Percentiles rank a stretch among this genome's conserved stretches.
These are phyloP conservation scores for Corylus heterophylla DNA, from an alignment of 306 rosid species.

Conservation along the genomic window DNA sequence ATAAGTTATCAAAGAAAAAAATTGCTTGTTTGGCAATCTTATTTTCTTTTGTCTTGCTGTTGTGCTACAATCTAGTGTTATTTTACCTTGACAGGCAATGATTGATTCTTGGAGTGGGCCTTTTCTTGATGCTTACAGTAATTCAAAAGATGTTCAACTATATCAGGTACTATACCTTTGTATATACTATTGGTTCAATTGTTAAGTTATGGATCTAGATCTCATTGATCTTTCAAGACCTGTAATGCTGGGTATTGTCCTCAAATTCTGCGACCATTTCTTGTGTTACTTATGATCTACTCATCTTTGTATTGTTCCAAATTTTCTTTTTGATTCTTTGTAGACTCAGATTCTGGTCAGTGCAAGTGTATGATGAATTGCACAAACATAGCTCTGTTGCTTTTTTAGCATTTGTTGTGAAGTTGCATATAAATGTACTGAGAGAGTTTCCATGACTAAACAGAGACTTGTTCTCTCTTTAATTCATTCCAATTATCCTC, in stretches of 20 bases:
- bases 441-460: conserved; percentile 6
- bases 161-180: conserved; percentile 51
- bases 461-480: neutral
- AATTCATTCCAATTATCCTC: neutral
- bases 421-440: neutral
- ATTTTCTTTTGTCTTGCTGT: conserved; percentile 22
- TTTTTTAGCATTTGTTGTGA: conserved; percentile 5
- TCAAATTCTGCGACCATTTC: neutral
- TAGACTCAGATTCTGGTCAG: conserved; percentile 1
- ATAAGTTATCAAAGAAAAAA: neutral
- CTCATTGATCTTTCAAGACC: neutral
- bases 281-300: neutral
- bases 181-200: conserved; percentile 13
- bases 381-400: neutral
- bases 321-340: conserved; percentile 6
- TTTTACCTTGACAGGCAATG: conserved; percentile 60
- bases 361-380: neutral
- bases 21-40: neutral
- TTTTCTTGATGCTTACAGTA: conserved; percentile 52
- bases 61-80: conserved; percentile 16
- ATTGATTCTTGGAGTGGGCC: conserved; percentile 75
- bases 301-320: neutral
- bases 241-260: neutral
- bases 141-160: conserved; percentile 54
- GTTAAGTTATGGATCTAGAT: conserved; percentile 8